A percentile compares a stretch with the other conserved stretches of the same genome.
Evolutionary conservation across 1,139 yeast species (phyloP).

Genomic region (Kodamaea sp.): DNA sequence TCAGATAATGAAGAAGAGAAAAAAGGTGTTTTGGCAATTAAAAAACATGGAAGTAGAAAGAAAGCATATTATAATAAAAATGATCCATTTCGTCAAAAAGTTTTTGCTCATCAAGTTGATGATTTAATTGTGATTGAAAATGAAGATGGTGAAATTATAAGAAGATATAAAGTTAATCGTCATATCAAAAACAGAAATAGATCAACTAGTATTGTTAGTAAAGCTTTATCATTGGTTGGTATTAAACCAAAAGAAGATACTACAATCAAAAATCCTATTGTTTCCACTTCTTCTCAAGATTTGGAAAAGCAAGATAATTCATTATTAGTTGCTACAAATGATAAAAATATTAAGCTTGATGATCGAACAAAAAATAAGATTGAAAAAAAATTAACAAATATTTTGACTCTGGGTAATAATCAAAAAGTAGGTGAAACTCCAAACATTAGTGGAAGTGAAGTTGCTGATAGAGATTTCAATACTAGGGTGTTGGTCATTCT

Average conservation of each 20-base stretch:
- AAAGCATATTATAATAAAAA: slow-evolving; percentile 28
- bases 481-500: slow-evolving; percentile 11
- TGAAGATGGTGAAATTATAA: slow-evolving; percentile 85
- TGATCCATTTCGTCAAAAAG: slow-evolving; percentile 33
- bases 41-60: slow-evolving; percentile 15
- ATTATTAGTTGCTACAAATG: slow-evolving; percentile 18
- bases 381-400: slow-evolving; percentile 26
- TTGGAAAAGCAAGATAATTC: slow-evolving; percentile 8
- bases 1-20: slow-evolving; percentile 5
- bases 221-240: slow-evolving; percentile 53
- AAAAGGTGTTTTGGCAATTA: slow-evolving; percentile 6
- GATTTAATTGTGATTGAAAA: slow-evolving; percentile 80
- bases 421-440: slow-evolving; percentile 1
- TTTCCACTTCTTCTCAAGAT: slow-evolving; percentile 1
- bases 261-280: background rate
- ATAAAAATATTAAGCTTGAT: slow-evolving; percentile 20
- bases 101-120: slow-evolving; percentile 51
- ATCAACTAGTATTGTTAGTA: slow-evolving; percentile 35
- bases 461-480: slow-evolving; percentile 1
- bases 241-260: slow-evolving; percentile 27
- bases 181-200: slow-evolving; percentile 33
- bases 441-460: slow-evolving; percentile 2
- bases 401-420: slow-evolving; percentile 14
- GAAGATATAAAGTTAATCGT: slow-evolving; percentile 72
- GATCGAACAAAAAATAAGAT: slow-evolving; percentile 21